Evolutionary conservation across 2,329 filamentous ascomycete species (phyloP).

Genomic region (Scopulariopsis brevicaulis): DNA sequence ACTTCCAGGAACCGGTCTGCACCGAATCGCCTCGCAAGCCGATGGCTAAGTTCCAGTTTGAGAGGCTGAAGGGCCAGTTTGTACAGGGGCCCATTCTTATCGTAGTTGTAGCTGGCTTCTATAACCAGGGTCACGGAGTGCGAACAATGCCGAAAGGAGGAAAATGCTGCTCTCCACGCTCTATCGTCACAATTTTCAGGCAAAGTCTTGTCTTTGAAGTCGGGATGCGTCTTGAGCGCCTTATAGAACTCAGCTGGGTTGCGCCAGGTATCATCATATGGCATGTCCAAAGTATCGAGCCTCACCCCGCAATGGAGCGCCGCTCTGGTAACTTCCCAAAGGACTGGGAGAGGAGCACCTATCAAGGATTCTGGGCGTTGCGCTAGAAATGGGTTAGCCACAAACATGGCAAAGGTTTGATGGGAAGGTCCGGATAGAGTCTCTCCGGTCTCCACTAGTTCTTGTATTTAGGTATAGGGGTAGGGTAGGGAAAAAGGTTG

Average conservation of each 20-base stretch:
- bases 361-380: conserved; percentile 25
- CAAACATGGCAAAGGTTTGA: no score
- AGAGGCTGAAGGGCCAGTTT: conserved; percentile 34
- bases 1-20: conserved; percentile 48
- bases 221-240: conserved; percentile 22
- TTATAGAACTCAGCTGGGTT: conserved; percentile 31
- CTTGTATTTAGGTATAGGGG: background rate
- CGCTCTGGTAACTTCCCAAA: conserved; percentile 41
- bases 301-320: conserved; percentile 32
- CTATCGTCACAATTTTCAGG: conserved; percentile 31
- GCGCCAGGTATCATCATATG: conserved; percentile 27
- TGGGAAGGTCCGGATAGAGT: background rate
- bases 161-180: conserved; percentile 33
- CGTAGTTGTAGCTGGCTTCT: conserved; percentile 23
- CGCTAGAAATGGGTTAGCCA: conserved; percentile 14
- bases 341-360: conserved; percentile 33
- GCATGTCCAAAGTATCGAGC: conserved; percentile 19
- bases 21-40: conserved; percentile 43
- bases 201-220: conserved; percentile 31
- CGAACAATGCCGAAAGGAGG: conserved; percentile 19
- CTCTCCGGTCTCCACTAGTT: background rate
- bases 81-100: conserved; percentile 27
- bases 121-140: conserved; percentile 31
- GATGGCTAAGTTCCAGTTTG: conserved; percentile 34
- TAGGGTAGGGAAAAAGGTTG: background rate